A percentile compares a stretch with the other conserved stretches of the same genome.
Conservation (phyloP, 768 basidiomycete species). For the Leccinum imitatum region DNA sequence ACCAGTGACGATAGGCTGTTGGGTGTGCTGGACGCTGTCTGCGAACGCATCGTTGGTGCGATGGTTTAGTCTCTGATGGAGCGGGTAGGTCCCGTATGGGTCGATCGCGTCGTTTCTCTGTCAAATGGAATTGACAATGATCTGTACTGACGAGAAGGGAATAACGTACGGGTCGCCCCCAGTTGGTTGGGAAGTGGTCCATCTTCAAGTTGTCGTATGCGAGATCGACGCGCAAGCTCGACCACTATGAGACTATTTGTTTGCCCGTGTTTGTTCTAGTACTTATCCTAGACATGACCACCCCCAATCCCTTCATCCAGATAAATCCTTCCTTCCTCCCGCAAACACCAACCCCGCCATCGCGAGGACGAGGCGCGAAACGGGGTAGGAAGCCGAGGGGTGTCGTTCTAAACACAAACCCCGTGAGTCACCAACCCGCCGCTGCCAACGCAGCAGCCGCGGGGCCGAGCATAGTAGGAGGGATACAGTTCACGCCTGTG, state of each 20-base stretch:
- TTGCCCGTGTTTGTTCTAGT: conserved; percentile 17
- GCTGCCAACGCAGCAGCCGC: not conserved
- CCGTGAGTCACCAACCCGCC: conserved; percentile 13
- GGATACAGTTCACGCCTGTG: conserved; percentile 34
- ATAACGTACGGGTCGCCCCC: conserved; percentile 71
- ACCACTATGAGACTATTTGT: conserved; percentile 24
- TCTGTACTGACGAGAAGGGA: no score
- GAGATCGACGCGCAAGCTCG: conserved; percentile 20
- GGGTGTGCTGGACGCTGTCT: conserved; percentile 75
- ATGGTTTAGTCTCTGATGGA: conserved; percentile 58
- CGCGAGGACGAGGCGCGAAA: conserved; percentile 29
- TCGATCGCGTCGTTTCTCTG: conserved; percentile 69
- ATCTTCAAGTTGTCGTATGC: conserved; percentile 36
- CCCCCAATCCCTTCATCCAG: conserved; percentile 24
- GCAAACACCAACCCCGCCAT: conserved; percentile 21
- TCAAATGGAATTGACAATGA: not conserved
- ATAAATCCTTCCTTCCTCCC: conserved; percentile 19
- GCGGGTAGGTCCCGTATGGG: conserved; percentile 73
- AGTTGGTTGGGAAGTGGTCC: conserved; percentile 85
- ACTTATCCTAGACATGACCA: conserved; percentile 18
- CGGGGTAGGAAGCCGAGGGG: conserved; percentile 28
- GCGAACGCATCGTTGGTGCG: conserved; percentile 54
- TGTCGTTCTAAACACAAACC: conserved; percentile 7
- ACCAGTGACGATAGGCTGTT: conserved; percentile 94
- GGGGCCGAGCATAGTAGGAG: not conserved